Conservation (phyloP, 1,139 yeast species). For the Suhomyces chickasaworum region DNA sequence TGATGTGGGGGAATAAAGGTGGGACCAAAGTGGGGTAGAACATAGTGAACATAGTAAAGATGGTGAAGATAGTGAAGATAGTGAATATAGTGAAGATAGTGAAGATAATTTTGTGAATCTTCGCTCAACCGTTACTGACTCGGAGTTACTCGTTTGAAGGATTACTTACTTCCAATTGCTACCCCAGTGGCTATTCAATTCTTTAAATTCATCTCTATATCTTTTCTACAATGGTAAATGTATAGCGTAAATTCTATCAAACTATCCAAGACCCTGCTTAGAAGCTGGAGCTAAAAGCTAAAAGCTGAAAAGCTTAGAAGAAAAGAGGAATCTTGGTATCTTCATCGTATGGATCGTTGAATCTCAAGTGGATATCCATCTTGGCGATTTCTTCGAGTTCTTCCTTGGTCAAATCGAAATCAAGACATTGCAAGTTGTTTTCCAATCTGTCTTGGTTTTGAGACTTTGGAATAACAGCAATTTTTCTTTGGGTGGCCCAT, state of each 20-base stretch:
- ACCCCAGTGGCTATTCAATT: too few species aligned
- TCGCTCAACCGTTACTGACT: too few species aligned
- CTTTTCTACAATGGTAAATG: background rate
- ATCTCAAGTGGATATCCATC: slow-evolving; percentile 71
- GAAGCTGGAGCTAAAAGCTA: background rate
- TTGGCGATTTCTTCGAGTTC: slow-evolving; percentile 55
- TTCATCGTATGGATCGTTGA: slow-evolving; percentile 79
- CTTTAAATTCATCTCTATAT: too few species aligned
- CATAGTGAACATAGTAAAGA: too few species aligned
- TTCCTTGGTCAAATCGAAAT: slow-evolving; percentile 53
- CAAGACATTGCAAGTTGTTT: slow-evolving; percentile 58
- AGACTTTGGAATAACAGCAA: slow-evolving; percentile 77
- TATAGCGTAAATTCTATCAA: background rate
- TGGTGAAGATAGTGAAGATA: too few species aligned
- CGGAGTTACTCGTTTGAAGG: too few species aligned
- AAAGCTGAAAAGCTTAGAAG: slow-evolving; percentile 24
- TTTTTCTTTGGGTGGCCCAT: slow-evolving; percentile 78
- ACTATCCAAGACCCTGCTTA: background rate
- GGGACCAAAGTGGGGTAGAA: too few species aligned
- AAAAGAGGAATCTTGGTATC: slow-evolving; percentile 56
- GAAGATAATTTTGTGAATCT: too few species aligned
- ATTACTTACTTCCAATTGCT: too few species aligned
- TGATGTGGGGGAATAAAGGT: too few species aligned
- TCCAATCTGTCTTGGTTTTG: slow-evolving; percentile 61
- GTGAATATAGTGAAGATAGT: too few species aligned